Conservation (phyloP, 441 rosid species). For the Aquilaria agallochum region DNA sequence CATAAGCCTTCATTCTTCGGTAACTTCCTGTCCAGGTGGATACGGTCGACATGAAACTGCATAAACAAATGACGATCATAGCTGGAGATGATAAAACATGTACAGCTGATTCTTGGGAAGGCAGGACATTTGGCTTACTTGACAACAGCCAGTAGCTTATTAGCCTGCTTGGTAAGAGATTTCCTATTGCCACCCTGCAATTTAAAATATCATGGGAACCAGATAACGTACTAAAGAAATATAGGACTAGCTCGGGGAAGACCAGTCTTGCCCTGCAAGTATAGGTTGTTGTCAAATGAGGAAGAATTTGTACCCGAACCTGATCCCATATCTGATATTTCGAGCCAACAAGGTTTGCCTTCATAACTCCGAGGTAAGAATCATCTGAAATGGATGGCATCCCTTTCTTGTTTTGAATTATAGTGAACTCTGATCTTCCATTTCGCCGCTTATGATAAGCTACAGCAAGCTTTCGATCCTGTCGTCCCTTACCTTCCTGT, state of each 20-base stretch:
- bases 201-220: slow-evolving; percentile 6
- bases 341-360: slow-evolving; percentile 85
- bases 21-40: slow-evolving; percentile 81
- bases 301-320: slow-evolving; percentile 26
- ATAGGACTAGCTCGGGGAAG: too few species aligned
- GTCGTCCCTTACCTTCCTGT: slow-evolving; percentile 90
- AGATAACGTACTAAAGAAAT: too few species aligned
- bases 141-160: slow-evolving; percentile 67
- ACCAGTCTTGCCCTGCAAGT: too few species aligned
- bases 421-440: slow-evolving; percentile 59
- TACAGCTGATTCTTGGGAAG: slow-evolving; percentile 2
- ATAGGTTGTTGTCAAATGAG: too few species aligned
- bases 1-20: slow-evolving; percentile 59
- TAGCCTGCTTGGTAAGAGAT: slow-evolving; percentile 34
- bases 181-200: slow-evolving; percentile 44
- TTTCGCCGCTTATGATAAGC: slow-evolving; percentile 62
- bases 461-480: slow-evolving; percentile 82
- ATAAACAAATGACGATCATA: slow-evolving; percentile 7
- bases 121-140: slow-evolving; percentile 39
- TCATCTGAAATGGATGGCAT: slow-evolving; percentile 63
- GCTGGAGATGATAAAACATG: neutral
- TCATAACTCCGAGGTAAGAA: slow-evolving; percentile 63
- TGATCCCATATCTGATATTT: slow-evolving; percentile 82
- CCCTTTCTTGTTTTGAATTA: slow-evolving; percentile 74
- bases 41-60: slow-evolving; percentile 76